A percentile compares a stretch with the other conserved stretches of the same genome.
phyloP scores from a whole-genome alignment of 2,329 filamentous ascomycete species.

The Myriosclerotinia scirpicola region DNA sequence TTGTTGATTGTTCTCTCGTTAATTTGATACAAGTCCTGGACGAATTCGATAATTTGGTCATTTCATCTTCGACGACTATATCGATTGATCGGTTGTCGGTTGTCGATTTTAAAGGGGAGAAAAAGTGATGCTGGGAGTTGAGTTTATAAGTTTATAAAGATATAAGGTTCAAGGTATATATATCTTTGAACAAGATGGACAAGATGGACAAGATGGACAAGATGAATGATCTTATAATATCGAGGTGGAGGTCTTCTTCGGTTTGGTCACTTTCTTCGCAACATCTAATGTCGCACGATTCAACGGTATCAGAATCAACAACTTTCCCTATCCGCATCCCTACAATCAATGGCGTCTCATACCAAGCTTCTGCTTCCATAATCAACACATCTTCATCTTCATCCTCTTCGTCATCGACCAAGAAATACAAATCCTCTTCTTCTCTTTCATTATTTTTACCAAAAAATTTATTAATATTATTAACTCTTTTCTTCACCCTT shows the following conservation, averaged over 20 bases:
- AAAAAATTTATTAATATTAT: conserved; percentile 30
- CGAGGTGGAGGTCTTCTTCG: not conserved
- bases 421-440: not conserved
- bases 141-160: conserved; percentile 32
- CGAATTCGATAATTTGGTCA: not conserved
- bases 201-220: not conserved
- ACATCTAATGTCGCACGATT: conserved; percentile 17
- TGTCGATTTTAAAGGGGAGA: not conserved
- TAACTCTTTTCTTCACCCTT: conserved; percentile 33
- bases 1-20: conserved; percentile 2
- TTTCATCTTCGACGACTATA: not conserved
- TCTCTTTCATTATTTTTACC: conserved; percentile 19
- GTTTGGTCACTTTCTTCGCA: conserved; percentile 1
- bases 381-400: not conserved
- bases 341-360: not conserved
- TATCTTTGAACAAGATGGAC: not conserved
- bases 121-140: conserved; percentile 37
- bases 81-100: conserved; percentile 6
- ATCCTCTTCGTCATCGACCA: not conserved
- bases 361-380: no score
- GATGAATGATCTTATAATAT: not conserved
- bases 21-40: not conserved
- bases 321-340: not conserved
- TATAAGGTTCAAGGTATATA: not conserved
- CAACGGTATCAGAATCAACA: not conserved